Conservation (phyloP, 129 eudicot species). For the Centrapalus pauciflorus region DNA sequence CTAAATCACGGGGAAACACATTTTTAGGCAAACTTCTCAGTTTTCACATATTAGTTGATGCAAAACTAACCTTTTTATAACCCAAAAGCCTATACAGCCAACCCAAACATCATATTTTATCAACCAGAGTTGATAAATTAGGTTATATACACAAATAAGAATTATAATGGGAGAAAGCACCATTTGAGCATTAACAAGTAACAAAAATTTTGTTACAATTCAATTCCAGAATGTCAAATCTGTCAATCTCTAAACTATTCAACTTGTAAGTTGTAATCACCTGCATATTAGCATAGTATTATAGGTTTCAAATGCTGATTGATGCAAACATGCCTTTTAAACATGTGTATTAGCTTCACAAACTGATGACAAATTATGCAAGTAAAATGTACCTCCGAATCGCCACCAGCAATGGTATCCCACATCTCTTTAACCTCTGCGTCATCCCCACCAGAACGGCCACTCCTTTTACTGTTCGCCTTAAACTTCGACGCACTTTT, state of each 20-base stretch:
- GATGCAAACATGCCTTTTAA: background rate
- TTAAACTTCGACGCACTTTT: slow-evolving; percentile 37
- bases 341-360: background rate
- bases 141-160: background rate
- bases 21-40: no score
- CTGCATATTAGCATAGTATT: background rate
- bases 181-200: background rate
- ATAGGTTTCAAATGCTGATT: background rate
- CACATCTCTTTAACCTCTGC: slow-evolving; percentile 95
- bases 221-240: background rate
- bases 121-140: background rate
- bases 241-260: background rate
- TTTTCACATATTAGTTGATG: background rate
- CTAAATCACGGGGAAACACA: background rate
- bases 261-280: background rate
- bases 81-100: background rate
- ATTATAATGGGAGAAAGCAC: background rate
- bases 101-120: background rate
- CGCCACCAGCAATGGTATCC: slow-evolving; percentile 84
- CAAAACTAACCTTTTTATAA: background rate
- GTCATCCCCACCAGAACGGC: slow-evolving; percentile 51
- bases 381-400: slow-evolving; percentile 59
- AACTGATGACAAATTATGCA: background rate
- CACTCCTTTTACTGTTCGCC: slow-evolving; percentile 43
- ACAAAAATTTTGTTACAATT: background rate